Conservation (phyloP, 2,329 filamentous ascomycete genomes). For the Cladosporium halotolerans region DNA sequence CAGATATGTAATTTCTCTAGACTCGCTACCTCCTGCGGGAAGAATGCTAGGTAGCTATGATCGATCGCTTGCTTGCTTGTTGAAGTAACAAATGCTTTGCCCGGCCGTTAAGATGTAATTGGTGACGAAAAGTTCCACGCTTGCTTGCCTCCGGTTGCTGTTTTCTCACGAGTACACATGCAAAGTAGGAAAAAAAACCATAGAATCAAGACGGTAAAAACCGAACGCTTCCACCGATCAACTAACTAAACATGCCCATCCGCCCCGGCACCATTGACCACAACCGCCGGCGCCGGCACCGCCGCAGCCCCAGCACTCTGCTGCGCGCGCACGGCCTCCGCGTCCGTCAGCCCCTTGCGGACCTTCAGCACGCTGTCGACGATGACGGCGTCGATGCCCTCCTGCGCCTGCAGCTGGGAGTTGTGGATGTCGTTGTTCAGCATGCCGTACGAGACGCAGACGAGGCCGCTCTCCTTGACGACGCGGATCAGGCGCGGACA, state of each 20-base stretch:
- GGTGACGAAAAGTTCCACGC: too few relatives aligned
- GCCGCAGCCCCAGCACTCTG: conserved; percentile 1
- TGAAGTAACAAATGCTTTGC: too few relatives aligned
- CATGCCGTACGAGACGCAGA: conserved; percentile 90
- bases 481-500: conserved; percentile 84
- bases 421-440: conserved; percentile 82
- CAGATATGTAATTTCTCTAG: too few relatives aligned
- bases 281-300: neutral
- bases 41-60: too few relatives aligned
- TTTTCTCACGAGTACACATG: too few relatives aligned
- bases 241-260: neutral
- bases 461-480: conserved; percentile 87
- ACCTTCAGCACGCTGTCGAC: conserved; percentile 93
- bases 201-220: neutral
- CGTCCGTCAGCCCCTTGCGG: conserved; percentile 72
- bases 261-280: too few relatives aligned
- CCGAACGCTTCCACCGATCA: too few relatives aligned
- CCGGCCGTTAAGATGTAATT: too few relatives aligned
- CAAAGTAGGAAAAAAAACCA: neutral
- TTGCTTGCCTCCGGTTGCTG: too few relatives aligned
- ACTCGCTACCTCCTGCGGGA: too few relatives aligned
- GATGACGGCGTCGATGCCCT: conserved; percentile 96
- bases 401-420: conserved; percentile 85
- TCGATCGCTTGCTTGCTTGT: too few relatives aligned
- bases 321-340: conserved; percentile 14